Evolutionary conservation across 306 rosid species (phyloP).

Genomic region (Lathyrus oleraceus): DNA sequence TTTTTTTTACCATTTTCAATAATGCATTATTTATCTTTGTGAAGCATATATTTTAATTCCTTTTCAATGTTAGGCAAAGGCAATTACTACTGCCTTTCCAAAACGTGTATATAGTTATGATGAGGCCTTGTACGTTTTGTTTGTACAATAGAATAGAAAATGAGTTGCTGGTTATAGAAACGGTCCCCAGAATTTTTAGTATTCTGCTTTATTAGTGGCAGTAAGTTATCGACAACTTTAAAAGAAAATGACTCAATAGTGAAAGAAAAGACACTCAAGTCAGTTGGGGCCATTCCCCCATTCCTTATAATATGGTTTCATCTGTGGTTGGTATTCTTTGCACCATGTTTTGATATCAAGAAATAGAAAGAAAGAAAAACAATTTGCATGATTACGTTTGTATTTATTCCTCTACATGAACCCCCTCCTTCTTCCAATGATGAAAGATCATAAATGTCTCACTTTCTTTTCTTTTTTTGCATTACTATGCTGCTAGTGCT

Average conservation of each 20-base stretch:
- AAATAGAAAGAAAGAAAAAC: neutral
- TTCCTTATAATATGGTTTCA: neutral
- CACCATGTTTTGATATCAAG: neutral
- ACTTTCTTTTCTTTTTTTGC: slow-evolving; percentile 29
- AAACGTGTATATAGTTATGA: neutral
- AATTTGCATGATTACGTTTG: slow-evolving; percentile 12
- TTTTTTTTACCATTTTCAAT: slow-evolving; percentile 13
- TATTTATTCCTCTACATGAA: neutral
- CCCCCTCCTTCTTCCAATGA: neutral
- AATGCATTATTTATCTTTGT: neutral
- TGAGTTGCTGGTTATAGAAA: neutral
- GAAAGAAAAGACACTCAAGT: neutral
- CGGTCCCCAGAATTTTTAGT: neutral
- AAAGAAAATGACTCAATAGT: neutral
- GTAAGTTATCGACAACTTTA: neutral
- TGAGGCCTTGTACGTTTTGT: neutral
- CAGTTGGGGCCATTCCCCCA: neutral
- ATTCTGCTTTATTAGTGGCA: neutral
- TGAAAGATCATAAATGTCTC: slow-evolving; percentile 6
- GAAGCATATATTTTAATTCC: neutral
- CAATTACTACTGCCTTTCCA: neutral
- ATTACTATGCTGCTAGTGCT: slow-evolving; percentile 49
- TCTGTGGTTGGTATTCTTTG: neutral
- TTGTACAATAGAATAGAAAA: neutral
- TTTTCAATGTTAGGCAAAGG: neutral